Percentiles rank a stretch among this genome's conserved stretches.
Conservation (phyloP, 257 asterid species). For the Solanum sparsipilum region DNA sequence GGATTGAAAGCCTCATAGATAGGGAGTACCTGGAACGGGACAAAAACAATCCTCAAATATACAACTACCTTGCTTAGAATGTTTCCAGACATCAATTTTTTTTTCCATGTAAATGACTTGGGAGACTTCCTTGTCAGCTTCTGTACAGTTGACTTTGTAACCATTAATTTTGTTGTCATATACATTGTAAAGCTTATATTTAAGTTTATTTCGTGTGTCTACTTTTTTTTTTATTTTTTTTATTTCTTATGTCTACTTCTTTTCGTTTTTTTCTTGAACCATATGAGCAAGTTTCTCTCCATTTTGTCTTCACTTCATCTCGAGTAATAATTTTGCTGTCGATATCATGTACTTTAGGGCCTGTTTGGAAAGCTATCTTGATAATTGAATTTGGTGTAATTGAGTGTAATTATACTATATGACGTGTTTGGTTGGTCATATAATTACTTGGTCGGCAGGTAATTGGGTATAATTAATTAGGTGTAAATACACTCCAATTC, state of each 20-base stretch:
- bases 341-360: neutral
- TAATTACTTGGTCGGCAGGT: neutral
- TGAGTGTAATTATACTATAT: too few species aligned
- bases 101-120: conserved; percentile 23
- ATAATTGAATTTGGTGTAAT: neutral
- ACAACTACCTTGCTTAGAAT: conserved; percentile 80
- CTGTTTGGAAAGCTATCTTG: neutral
- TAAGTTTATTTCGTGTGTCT: neutral
- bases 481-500: neutral
- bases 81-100: conserved; percentile 3
- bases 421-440: neutral
- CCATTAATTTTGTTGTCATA: conserved; percentile 15
- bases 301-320: neutral
- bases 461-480: neutral
- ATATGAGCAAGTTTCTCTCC: neutral
- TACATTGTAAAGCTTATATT: conserved; percentile 15
- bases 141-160: conserved; percentile 52
- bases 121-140: conserved; percentile 25
- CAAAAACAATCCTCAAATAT: conserved; percentile 84
- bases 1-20: conserved; percentile 94
- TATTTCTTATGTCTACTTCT: neutral
- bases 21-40: conserved; percentile 91
- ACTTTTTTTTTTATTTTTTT: neutral
- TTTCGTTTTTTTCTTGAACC: neutral
- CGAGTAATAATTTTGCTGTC: neutral